Evolutionary conservation across 805 yeast species (phyloP).

Genomic region (Barnettozyma pratensis): DNA sequence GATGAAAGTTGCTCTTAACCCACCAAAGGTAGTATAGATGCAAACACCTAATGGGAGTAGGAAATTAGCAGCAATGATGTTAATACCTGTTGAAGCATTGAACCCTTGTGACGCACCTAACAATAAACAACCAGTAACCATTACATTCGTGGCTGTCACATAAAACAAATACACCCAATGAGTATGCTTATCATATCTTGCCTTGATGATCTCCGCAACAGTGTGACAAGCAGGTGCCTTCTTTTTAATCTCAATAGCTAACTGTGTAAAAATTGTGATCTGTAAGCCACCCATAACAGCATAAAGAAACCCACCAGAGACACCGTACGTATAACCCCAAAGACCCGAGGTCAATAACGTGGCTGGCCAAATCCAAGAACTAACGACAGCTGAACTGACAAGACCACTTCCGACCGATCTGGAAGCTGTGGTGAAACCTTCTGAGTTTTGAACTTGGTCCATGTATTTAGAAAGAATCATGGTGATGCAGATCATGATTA

Average conservation of each 20-base stretch:
- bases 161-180: slow-evolving; percentile 34
- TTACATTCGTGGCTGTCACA: slow-evolving; percentile 33
- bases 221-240: slow-evolving; percentile 40
- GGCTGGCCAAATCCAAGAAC: slow-evolving; percentile 46
- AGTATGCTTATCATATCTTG: slow-evolving; percentile 32
- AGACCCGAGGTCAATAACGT: slow-evolving; percentile 33
- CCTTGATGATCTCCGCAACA: slow-evolving; percentile 32
- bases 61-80: slow-evolving; percentile 40
- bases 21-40: slow-evolving; percentile 46
- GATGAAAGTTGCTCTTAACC: slow-evolving; percentile 46
- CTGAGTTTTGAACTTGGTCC: slow-evolving; percentile 39
- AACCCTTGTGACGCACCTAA: slow-evolving; percentile 42
- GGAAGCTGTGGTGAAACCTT: slow-evolving; percentile 33
- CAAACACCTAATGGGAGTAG: slow-evolving; percentile 44
- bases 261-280: slow-evolving; percentile 30
- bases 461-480: slow-evolving; percentile 30
- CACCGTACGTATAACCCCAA: slow-evolving; percentile 38
- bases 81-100: slow-evolving; percentile 38
- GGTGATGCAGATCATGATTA: slow-evolving; percentile 33
- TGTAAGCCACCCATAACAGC: slow-evolving; percentile 29
- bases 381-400: slow-evolving; percentile 38
- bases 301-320: slow-evolving; percentile 36
- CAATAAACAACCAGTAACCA: slow-evolving; percentile 36
- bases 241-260: slow-evolving; percentile 36
- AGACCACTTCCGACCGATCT: slow-evolving; percentile 38